Conservation (phyloP, 768 basidiomycete genomes). For the Rubroboletus satanas region DNA sequence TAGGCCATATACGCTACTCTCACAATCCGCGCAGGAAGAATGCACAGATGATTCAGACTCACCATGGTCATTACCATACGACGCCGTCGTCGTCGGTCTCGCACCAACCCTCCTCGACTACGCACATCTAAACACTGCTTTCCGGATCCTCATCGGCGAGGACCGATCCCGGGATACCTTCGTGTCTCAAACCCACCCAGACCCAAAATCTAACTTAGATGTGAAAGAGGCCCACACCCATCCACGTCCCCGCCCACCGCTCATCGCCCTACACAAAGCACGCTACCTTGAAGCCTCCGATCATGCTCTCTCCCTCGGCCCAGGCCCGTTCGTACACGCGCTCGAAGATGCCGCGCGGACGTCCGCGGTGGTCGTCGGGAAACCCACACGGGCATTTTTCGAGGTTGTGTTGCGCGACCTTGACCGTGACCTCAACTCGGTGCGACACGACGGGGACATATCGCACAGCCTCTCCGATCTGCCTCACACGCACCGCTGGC, state of each 20-base stretch:
- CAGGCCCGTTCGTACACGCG: slow-evolving; percentile 65
- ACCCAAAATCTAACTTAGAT: no score
- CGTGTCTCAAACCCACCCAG: neutral
- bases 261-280: slow-evolving; percentile 61
- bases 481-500: neutral
- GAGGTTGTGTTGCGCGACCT: slow-evolving; percentile 50
- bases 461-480: neutral
- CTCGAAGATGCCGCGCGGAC: slow-evolving; percentile 52
- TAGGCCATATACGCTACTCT: slow-evolving; percentile 55
- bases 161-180: slow-evolving; percentile 5
- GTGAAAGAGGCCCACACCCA: no score
- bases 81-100: slow-evolving; percentile 64
- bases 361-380: slow-evolving; percentile 56
- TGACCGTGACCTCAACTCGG: slow-evolving; percentile 10
- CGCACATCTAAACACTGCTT: slow-evolving; percentile 56
- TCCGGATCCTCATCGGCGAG: slow-evolving; percentile 56
- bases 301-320: slow-evolving; percentile 56
- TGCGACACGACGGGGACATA: neutral
- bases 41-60: slow-evolving; percentile 19
- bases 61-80: slow-evolving; percentile 29
- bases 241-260: slow-evolving; percentile 18
- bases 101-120: slow-evolving; percentile 52
- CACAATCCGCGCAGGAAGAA: slow-evolving; percentile 45
- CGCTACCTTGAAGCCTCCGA: slow-evolving; percentile 47
- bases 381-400: slow-evolving; percentile 59